phyloP scores from a whole-genome alignment of 495 filamentous ascomycete species.

The Aspergillus conjunctus region DNA sequence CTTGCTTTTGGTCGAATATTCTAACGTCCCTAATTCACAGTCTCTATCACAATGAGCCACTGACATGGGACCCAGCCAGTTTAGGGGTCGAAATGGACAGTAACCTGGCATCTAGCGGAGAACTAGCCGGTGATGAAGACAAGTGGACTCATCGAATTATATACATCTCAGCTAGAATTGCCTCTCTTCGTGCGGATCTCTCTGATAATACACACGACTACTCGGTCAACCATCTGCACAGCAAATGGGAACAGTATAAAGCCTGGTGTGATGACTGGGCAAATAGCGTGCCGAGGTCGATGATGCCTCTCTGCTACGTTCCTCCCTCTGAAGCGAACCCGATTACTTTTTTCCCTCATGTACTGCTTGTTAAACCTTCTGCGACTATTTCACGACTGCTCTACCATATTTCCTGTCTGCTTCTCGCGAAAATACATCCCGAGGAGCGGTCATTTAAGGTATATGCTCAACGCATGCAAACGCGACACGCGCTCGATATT shows the following conservation, averaged over 20 bases:
- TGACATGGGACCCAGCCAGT: not conserved
- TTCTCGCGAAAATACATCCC: not conserved
- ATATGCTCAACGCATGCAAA: not conserved
- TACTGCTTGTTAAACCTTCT: not conserved
- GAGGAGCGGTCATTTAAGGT: not conserved
- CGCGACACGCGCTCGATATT: not conserved
- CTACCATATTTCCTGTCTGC: not conserved
- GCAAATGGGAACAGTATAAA: not conserved
- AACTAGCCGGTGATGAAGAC: not conserved
- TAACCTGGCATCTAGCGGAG: not conserved
- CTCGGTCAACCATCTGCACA: not conserved
- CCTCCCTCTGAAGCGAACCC: not conserved
- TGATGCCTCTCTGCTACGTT: not conserved
- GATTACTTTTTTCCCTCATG: not conserved
- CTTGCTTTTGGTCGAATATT: not conserved
- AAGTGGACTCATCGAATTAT: not conserved
- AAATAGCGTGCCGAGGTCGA: not conserved
- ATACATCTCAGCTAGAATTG: not conserved
- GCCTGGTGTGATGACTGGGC: not conserved
- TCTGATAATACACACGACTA: not conserved
- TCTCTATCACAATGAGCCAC: not conserved
- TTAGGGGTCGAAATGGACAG: not conserved
- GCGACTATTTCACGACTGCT: not conserved
- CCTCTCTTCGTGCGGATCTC: not conserved
- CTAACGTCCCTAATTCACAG: not conserved